These are phyloP conservation scores for Nicotiana obtusifolia DNA, from an alignment of 257 asterid genomes.

Conservation along the genomic window DNA sequence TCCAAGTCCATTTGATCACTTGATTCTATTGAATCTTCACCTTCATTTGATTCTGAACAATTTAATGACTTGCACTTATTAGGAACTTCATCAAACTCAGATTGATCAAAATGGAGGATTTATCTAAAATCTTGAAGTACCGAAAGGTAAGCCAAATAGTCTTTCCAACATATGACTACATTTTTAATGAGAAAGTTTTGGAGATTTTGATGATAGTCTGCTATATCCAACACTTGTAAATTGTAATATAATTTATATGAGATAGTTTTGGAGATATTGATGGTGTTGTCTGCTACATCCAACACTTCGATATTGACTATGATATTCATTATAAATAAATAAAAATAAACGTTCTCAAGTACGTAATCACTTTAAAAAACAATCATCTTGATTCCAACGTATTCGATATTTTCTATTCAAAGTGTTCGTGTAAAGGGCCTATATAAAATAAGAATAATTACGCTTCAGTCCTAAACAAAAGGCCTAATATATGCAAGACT, in stretches of 20 bases:
- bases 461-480: too few relatives aligned
- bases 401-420: not conserved
- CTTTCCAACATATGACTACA: not conserved
- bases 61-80: not conserved
- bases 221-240: not conserved
- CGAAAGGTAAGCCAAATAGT: not conserved
- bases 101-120: too few relatives aligned
- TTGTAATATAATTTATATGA: not conserved
- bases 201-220: constrained; percentile 8
- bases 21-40: too few relatives aligned
- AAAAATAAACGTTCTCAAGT: not conserved
- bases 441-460: too few relatives aligned
- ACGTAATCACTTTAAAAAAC: not conserved
- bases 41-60: not conserved
- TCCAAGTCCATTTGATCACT: too few relatives aligned
- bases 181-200: not conserved
- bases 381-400: not conserved
- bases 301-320: not conserved
- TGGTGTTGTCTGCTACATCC: not conserved
- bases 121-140: too few relatives aligned
- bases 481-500: too few relatives aligned
- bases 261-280: constrained; percentile 1
- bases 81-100: not conserved
- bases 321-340: not conserved
- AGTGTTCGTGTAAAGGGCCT: not conserved